Conservation (phyloP, 306 rosid species). For the Lablab purpureus region DNA sequence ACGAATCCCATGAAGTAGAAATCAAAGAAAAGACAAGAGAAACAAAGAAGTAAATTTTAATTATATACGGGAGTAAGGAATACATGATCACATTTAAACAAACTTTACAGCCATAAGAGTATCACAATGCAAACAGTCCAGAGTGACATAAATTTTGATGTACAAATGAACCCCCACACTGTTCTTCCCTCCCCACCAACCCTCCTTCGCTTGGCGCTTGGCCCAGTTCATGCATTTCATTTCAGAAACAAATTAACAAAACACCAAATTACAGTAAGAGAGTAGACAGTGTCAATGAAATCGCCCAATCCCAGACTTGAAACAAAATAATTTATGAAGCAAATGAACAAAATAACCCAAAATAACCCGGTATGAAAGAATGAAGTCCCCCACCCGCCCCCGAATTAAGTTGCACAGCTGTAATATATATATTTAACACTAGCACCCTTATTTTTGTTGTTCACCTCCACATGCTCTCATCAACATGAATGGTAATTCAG, state of each 20-base stretch:
- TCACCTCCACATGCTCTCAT: not conserved
- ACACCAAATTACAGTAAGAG: slow-evolving; percentile 36
- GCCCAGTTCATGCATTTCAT: too few species aligned
- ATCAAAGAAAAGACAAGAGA: not conserved
- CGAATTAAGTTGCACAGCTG: not conserved
- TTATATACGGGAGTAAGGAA: slow-evolving; percentile 40
- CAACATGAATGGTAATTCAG: not conserved
- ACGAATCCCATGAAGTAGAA: too few species aligned
- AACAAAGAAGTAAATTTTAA: slow-evolving; percentile 43
- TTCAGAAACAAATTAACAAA: slow-evolving; percentile 35
- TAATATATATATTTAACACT: not conserved
- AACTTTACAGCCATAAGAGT: slow-evolving; percentile 51
- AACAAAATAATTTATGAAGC: slow-evolving; percentile 49
- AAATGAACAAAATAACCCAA: slow-evolving; percentile 46
- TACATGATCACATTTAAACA: slow-evolving; percentile 45
- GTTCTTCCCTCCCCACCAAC: slow-evolving; percentile 10
- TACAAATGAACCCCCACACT: slow-evolving; percentile 13
- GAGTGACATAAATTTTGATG: not conserved
- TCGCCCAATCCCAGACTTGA: slow-evolving; percentile 40
- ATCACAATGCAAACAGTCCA: slow-evolving; percentile 45
- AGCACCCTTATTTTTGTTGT: slow-evolving; percentile 30
- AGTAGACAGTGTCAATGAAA: not conserved
- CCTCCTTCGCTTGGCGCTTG: not conserved
- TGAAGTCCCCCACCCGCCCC: slow-evolving; percentile 32
- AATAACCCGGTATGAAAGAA: slow-evolving; percentile 53